Evolutionary conservation across 2,329 filamentous ascomycete species (phyloP), one percentile per base, ranked within the genome.

Genomic region (Claviceps spartinae): DNA sequence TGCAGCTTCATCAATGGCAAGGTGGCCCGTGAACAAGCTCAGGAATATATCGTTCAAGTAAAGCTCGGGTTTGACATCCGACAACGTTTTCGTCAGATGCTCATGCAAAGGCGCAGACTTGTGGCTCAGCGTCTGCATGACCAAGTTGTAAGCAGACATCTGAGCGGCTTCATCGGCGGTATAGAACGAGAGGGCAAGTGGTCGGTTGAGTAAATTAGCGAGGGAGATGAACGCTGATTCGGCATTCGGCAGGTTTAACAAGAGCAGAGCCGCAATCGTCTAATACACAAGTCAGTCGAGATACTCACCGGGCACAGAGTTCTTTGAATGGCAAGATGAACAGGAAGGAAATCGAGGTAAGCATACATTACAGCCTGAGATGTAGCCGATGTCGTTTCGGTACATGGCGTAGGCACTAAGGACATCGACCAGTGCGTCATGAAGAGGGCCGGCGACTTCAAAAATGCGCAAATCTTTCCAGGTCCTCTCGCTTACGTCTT

Each of bases 371-470:
- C 83, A 86, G 51, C 86, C 85, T 55, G 77, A 75, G 53, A 87
- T 76, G 61, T 88, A 89, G 56, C 86, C 85, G 60, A 91, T 85
- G 62, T 93, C 87, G 58, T 82, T 84, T 55, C 87, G 78, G 67
- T 93, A 93, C 78, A 88, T 85, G 51, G 82, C 76, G 66, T 91
- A 91, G 6, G 87, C 88, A 60, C 82, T 82, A 54, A 91, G 72
- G 9, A 93, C 79, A 62, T 91, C 82, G 18, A 85, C 71, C 34
- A 93, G 70, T 40, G 77, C 74, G 53, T 80, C 72, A 62, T 90
- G 79, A 11, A 90, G 70, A 1, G 86, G 85, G 0, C 78, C 82
- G 16, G 69, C 77, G 5, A 72, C 68, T 59, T 83, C 77, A 62
- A 90, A 91, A 62, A 90, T 85, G 58, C 79, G 79, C 46, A 89